These are phyloP conservation scores for Cenococcum geophilum DNA, from an alignment of 495 filamentous ascomycete species.

Conservation along the genomic window DNA sequence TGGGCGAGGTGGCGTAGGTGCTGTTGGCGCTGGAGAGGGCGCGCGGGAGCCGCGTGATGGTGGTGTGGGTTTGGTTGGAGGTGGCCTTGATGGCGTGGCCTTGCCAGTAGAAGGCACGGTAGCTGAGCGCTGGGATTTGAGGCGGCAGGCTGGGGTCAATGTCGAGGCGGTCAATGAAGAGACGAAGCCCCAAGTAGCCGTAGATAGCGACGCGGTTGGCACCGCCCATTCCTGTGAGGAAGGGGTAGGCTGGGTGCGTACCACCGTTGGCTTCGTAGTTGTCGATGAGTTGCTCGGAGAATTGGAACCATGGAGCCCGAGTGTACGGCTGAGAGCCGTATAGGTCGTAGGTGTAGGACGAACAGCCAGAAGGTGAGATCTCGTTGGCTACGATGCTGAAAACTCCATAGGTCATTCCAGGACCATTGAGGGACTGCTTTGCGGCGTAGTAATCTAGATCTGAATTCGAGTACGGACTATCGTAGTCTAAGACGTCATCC, in stretches of 20 bases:
- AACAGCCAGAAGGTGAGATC: constrained; percentile 55
- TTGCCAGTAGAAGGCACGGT: constrained; percentile 65
- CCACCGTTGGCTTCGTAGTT: constrained; percentile 58
- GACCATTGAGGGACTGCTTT: constrained; percentile 56
- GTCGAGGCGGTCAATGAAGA: constrained; percentile 50
- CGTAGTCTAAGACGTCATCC: constrained; percentile 53
- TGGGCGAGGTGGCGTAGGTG: constrained; percentile 45
- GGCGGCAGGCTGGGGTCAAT: constrained; percentile 56
- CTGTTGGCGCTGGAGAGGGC: constrained; percentile 32
- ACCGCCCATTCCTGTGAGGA: constrained; percentile 62
- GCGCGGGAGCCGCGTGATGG: constrained; percentile 45
- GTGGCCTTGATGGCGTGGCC: constrained; percentile 57
- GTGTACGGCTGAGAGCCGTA: constrained; percentile 51
- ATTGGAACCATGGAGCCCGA: constrained; percentile 53
- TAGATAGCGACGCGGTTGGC: constrained; percentile 56
- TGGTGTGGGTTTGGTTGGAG: constrained; percentile 63
- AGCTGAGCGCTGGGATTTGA: constrained; percentile 54
- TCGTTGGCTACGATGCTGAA: constrained; percentile 56
- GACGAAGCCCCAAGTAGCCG: constrained; percentile 56
- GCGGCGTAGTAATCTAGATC: constrained; percentile 61
- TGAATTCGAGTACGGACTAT: constrained; percentile 51
- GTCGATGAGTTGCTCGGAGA: constrained; percentile 66
- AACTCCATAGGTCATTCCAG: constrained; percentile 63
- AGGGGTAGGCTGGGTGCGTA: constrained; percentile 59
- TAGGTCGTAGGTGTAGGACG: constrained; percentile 57